Percentiles rank a stretch among this genome's conserved stretches.
These are phyloP conservation scores for Paecilomyces sp. DNA, from an alignment of 2,329 filamentous ascomycete species.

Conservation along the genomic window DNA sequence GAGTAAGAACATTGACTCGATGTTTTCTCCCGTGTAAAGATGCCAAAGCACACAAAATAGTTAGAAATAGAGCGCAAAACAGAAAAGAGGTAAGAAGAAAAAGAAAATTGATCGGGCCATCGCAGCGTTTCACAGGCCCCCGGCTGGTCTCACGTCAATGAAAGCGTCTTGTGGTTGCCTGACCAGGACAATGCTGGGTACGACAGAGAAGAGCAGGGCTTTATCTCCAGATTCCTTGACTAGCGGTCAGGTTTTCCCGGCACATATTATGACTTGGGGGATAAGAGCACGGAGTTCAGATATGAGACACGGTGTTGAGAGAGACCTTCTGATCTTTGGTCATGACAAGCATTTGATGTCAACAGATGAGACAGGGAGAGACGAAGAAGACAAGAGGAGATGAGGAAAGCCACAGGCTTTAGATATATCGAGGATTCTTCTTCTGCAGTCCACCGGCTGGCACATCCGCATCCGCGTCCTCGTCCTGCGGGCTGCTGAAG, in stretches of 20 bases:
- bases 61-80: not conserved
- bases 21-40: not conserved
- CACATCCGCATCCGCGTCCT: not conserved
- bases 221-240: not conserved
- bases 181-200: not conserved
- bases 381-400: not conserved
- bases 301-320: not conserved
- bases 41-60: not conserved
- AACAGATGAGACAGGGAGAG: not conserved
- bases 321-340: not conserved
- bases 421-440: not conserved
- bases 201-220: not conserved
- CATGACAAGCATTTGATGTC: not conserved
- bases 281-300: not conserved
- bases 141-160: too few relatives aligned
- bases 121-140: not conserved
- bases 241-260: not conserved
- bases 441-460: not conserved
- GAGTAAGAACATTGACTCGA: not conserved
- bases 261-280: too few relatives aligned
- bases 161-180: not conserved
- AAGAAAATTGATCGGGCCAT: not conserved
- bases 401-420: not conserved
- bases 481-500: not conserved
- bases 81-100: not conserved